Conservation (phyloP, 768 basidiomycete species). For the Hemileccinum rubropunctum region DNA sequence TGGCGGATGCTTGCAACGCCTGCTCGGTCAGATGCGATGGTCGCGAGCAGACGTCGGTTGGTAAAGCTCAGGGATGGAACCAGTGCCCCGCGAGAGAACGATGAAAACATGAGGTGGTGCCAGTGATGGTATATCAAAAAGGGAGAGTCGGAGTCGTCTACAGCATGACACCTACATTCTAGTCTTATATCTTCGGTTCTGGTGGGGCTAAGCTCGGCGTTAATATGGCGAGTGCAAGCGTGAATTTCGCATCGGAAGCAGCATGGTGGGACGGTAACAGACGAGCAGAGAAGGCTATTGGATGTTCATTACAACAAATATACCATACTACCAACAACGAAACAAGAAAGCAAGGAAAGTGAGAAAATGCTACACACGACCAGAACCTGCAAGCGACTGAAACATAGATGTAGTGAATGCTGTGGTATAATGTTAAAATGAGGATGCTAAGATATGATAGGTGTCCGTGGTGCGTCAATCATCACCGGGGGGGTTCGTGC, state of each 20-base stretch:
- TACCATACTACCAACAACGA: slow-evolving; percentile 20
- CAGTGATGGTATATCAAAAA: neutral
- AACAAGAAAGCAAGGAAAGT: slow-evolving; percentile 26
- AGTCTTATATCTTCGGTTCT: neutral
- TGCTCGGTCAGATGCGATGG: slow-evolving; percentile 35
- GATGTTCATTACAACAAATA: slow-evolving; percentile 30
- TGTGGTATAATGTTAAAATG: slow-evolving; percentile 33
- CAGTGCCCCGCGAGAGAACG: slow-evolving; percentile 6
- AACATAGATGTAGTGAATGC: slow-evolving; percentile 28
- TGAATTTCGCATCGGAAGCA: neutral
- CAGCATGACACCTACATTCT: too few species aligned
- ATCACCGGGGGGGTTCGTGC: slow-evolving; percentile 26
- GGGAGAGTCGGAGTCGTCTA: too few species aligned
- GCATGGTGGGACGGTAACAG: neutral
- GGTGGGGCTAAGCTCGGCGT: slow-evolving; percentile 3
- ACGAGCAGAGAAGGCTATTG: neutral
- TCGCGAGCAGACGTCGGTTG: slow-evolving; percentile 56
- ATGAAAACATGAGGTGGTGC: slow-evolving; percentile 14
- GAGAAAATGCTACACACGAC: slow-evolving; percentile 31
- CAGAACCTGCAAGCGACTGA: slow-evolving; percentile 21
- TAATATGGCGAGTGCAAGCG: neutral
- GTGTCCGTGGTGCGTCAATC: slow-evolving; percentile 27
- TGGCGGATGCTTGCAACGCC: slow-evolving; percentile 38
- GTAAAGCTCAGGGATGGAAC: slow-evolving; percentile 9
- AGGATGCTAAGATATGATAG: slow-evolving; percentile 30